Evolutionary conservation across 495 filamentous ascomycete genomes (phyloP), one percentile per base, ranked within the genome.

Genomic region (Neurospora tetrasperma): DNA sequence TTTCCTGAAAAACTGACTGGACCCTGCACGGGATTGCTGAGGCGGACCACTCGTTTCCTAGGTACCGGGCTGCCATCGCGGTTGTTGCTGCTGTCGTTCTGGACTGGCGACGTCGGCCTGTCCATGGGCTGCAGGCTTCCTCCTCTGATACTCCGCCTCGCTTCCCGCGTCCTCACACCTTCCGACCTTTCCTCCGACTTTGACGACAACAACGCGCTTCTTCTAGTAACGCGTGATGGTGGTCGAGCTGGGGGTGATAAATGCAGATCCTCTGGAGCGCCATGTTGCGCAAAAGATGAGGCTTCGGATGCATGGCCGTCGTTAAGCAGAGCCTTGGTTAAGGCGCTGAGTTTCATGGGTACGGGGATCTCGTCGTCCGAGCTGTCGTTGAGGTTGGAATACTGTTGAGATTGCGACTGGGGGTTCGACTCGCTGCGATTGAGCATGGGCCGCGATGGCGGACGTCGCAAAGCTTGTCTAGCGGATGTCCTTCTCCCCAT

Each of bases 291-390:
- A 35, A 42, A 42, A 10, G 75, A 73, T 8, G 70, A 69, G 6
- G 69, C 73, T 11, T 74, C 72, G 0, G 77, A 75, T 31, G 40
- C 73, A 39, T 86, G 87, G 69, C 89, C 88, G 75, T 90, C 90
- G 71, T 91, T 89, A 8, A 94, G 83, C 14, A 94, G 82, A 31
- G 91, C 91, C 76, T 93, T 93, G 10, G 91, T 92, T 43, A 91
- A 86, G 42, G 92, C 92, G 76, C 91, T 94, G 76, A 93, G 89
- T 79, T 91, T 93, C 81, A 93, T 92, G 73, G 90, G 91, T 35
- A 89, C 84, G 27, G 87, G 88, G 9, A 87, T 84, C 74, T 91
- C 89, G 72, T 93, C 91, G 76, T 94, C 92, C 20, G 92, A 93
- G 82, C 91, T 94, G 76, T 94, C 92, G 70, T 82, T 78, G 42